Conservation (phyloP, 2,329 filamentous ascomycete genomes). For the Xylariales sp. region DNA sequence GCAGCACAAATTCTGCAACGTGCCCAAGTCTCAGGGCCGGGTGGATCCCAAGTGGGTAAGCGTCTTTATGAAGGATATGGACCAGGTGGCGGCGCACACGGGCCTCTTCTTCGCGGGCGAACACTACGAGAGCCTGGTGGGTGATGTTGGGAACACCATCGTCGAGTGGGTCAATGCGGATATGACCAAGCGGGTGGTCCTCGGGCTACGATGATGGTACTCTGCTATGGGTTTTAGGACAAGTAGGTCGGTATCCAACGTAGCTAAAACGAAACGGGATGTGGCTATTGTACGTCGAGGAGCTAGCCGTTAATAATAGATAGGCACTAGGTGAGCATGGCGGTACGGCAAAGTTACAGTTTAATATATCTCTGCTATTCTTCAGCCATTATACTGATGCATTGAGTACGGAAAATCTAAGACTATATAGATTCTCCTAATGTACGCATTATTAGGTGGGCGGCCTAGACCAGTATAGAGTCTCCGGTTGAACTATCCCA, state of each 20-base stretch:
- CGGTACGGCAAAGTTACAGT: neutral
- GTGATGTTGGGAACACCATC: constrained; percentile 75
- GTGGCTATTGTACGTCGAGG: neutral
- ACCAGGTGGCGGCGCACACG: constrained; percentile 88
- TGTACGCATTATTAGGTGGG: neutral
- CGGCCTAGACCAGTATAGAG: neutral
- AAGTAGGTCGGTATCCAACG: neutral
- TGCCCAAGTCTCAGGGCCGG: constrained; percentile 67
- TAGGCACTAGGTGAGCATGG: neutral
- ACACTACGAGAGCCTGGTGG: constrained; percentile 81
- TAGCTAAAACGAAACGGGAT: neutral
- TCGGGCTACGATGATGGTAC: constrained; percentile 44
- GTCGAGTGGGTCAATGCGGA: constrained; percentile 77
- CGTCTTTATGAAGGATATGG: constrained; percentile 83
- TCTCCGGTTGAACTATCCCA: neutral
- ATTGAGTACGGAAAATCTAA: neutral
- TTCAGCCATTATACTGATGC: neutral
- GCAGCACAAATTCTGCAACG: constrained; percentile 79
- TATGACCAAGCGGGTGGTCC: constrained; percentile 56
- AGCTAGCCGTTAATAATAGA: neutral
- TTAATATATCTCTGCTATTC: neutral
- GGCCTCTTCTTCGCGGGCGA: constrained; percentile 80
- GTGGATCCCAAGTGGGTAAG: constrained; percentile 80
- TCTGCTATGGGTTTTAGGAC: neutral
- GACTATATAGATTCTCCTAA: neutral